Conservation (phyloP, 208 protist species). For the Leptomonas pyrrhocoris region DNA sequence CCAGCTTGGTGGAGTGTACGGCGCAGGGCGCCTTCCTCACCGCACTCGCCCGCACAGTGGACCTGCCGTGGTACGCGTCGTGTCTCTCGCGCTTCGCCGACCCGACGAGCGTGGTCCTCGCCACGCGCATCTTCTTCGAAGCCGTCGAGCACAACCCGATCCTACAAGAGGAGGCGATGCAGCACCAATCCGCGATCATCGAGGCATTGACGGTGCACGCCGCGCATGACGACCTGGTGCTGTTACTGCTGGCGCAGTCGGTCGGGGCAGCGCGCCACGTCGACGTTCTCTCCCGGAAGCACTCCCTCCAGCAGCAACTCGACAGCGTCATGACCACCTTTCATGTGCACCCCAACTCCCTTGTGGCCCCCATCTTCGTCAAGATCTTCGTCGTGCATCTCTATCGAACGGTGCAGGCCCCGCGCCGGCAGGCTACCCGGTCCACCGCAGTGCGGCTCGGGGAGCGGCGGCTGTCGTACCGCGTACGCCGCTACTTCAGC, state of each 20-base stretch:
- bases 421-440: conserved; percentile 22
- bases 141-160: conserved; percentile 52
- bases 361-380: conserved; percentile 73
- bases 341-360: conserved; percentile 40
- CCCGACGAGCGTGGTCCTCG: conserved; percentile 70
- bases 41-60: conserved; percentile 52
- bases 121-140: conserved; percentile 73
- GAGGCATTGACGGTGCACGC: conserved; percentile 62
- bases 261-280: conserved; percentile 54
- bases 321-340: conserved; percentile 57
- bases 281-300: conserved; percentile 62
- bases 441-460: conserved; percentile 39
- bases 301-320: conserved; percentile 67
- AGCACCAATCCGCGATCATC: conserved; percentile 62
- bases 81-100: conserved; percentile 73
- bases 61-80: conserved; percentile 71
- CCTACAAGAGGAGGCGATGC: conserved; percentile 54
- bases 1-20: conserved; percentile 60
- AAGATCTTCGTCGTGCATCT: conserved; percentile 66
- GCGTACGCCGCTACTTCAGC: conserved; percentile 55
- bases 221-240: conserved; percentile 68
- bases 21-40: conserved; percentile 43
- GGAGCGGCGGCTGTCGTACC: conserved; percentile 46
- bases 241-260: conserved; percentile 67
- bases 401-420: conserved; percentile 36